Base-by-base conservation (phyloP, 169 alveolate genomes). In the Plasmodium gaboni region DNA sequence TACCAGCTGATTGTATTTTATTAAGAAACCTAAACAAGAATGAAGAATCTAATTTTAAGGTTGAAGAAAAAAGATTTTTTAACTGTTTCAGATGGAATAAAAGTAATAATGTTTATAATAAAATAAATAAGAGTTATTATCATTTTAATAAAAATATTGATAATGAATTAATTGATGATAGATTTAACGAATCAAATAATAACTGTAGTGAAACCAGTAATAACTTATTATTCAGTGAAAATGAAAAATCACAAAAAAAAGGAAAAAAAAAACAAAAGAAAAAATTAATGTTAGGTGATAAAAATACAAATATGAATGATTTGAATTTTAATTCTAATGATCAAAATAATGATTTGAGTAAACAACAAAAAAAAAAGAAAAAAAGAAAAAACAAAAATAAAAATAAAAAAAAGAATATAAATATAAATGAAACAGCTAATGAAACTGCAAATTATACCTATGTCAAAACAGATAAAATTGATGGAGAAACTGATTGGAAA, bases 401-500 rank as follows among this genome's bases (percentile, higher is more conserved):
- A 1, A 74, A 74, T 17, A 74, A 17, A 9, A 19, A 12, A 19
- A 24, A 48, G 4, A 15, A 53, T 32, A 74, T 38, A 44, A 28
- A 44, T 42, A 68, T 19, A 12, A 65, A 44, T n/a, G 51, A 38
- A 32, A 38, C 67, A 1, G 22, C 95, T 1, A 87, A 89, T 38
- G 96, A 94, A 73, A 91, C 95, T 5, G 92, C 73, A 17, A 95
- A 95, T 38, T 87, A 93, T 69, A 87, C 94, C 8, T 94, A 91
- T 93, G 97, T 98, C 38, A 96, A 99, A 57, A 99, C 99, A n/a
- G 99, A 98, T 90, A 98, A 99, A 89, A 94, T 99, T 64, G 99
- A 99, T 93, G 99, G 99, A 17, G 99, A 99, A 91, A 99, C 99
- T 53, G 99, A 99, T 93, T 99, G 99, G 99, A 99, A 99, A 94